These are phyloP conservation scores for Yarrowia yakushimensis DNA, from an alignment of 805 yeast genomes.

Conservation along the genomic window DNA sequence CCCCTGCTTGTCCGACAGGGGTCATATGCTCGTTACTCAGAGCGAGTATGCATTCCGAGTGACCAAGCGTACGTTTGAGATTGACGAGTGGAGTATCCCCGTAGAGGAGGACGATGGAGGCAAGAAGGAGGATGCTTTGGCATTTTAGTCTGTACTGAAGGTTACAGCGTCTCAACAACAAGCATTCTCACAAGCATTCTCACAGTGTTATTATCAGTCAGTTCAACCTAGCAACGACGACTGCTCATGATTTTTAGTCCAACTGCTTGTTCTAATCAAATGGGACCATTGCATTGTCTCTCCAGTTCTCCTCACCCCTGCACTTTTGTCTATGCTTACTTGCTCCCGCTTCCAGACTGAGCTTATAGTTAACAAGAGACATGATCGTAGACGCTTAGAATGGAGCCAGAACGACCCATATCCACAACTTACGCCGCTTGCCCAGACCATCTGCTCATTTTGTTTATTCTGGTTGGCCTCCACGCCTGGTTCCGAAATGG, in stretches of 20 bases:
- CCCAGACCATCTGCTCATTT: neutral
- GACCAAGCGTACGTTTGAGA: constrained; percentile 77
- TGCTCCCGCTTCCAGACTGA: neutral
- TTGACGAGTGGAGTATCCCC: constrained; percentile 96
- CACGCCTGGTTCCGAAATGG: neutral
- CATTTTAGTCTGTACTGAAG: neutral
- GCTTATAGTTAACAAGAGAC: neutral
- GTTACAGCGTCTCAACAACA: too few relatives aligned
- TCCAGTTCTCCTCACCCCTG: too few relatives aligned
- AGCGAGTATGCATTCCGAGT: constrained; percentile 85
- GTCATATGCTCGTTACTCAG: constrained; percentile 69
- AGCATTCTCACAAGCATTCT: too few relatives aligned
- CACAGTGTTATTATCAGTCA: too few relatives aligned
- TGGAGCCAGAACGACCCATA: neutral
- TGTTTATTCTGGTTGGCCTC: neutral
- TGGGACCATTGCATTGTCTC: too few relatives aligned
- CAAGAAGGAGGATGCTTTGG: constrained; percentile 29
- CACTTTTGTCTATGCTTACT: too few relatives aligned
- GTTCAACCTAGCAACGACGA: too few relatives aligned
- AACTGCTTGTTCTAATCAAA: too few relatives aligned
- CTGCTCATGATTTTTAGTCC: too few relatives aligned
- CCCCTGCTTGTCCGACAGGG: constrained; percentile 69
- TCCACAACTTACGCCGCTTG: neutral
- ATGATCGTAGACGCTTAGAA: neutral
- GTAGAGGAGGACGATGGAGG: constrained; percentile 71